phyloP scores from a whole-genome alignment of 2,329 filamentous ascomycete species.

The Aureobasidium sp. region DNA sequence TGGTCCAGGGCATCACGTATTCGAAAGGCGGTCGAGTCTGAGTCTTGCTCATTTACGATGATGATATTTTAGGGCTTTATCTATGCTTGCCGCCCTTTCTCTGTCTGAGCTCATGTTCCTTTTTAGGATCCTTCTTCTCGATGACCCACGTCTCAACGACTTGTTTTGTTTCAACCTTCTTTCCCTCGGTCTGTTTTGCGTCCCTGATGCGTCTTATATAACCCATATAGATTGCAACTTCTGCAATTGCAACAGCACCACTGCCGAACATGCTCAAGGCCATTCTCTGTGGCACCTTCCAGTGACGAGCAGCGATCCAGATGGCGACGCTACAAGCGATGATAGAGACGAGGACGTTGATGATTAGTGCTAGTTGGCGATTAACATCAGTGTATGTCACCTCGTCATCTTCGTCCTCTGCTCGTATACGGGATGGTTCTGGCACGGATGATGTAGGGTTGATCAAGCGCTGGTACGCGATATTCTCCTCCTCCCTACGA shows the following conservation, averaged over 20 bases:
- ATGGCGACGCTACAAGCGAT: constrained; percentile 69
- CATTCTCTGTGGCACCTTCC: constrained; percentile 62
- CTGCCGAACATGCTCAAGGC: constrained; percentile 66
- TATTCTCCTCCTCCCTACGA: constrained; percentile 72
- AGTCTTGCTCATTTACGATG: not conserved
- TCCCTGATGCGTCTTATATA: constrained; percentile 66
- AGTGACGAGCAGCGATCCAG: constrained; percentile 71
- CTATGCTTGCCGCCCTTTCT: constrained; percentile 13
- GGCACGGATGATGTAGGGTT: constrained; percentile 56
- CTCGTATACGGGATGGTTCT: constrained; percentile 27
- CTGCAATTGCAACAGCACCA: constrained; percentile 62
- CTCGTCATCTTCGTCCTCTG: constrained; percentile 50
- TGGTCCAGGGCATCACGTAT: not conserved
- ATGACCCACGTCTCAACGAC: constrained; percentile 65
- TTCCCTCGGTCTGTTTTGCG: constrained; percentile 56
- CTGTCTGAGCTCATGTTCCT: not conserved
- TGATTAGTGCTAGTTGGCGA: constrained; percentile 73
- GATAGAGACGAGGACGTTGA: constrained; percentile 85
- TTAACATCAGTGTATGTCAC: constrained; percentile 66
- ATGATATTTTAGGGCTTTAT: not conserved
- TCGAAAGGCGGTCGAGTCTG: not conserved
- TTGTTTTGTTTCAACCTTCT: constrained; percentile 57
- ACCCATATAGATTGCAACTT: constrained; percentile 69
- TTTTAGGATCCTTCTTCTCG: constrained; percentile 23
- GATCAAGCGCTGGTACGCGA: constrained; percentile 74